Base-by-base conservation (phyloP, 495 filamentous ascomycete genomes). In the Neurospora sp. region DNA sequence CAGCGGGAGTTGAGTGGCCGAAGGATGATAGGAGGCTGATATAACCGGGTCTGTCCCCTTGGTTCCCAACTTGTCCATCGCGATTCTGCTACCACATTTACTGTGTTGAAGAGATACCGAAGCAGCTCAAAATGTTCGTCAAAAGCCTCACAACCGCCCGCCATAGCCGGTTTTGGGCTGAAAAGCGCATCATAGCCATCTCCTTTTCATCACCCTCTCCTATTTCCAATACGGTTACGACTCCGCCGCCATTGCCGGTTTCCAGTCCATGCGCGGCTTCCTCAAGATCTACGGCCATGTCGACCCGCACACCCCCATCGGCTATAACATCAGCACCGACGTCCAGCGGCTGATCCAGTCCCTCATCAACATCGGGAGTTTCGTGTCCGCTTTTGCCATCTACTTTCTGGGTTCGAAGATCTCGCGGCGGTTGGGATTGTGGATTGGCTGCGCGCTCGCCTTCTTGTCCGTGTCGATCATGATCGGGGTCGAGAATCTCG, bases 241-340 rank as follows among this genome's bases (percentile, higher is more conserved):
- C 77, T 80, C 78, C 14, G 80, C 81, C 3, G 82, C 82, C 9
- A 79, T 85, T 11, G 81, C 79, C 0, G 82, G 80, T 2, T 78
- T 84, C 44, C 84, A 86, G 71, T 79, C 77, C 35, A 85, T 86
- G 83, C 80, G 81, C 1, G 85, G 84, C 7, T 87, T 87, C 72
- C 78, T 86, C 6, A 75, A 77, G 54, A 79, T 87, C 12, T 86
- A 81, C 72, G 85, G 85, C 6, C 86, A 85, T 73, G 75, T 79
- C 20, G 81, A 84, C 71, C 80, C 79, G 37, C 73, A 74, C 38
- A 80, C 75, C 35, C 76, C 73, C 9, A 77, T 79, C 72, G 76
- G 73, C 9, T 73, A 75, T 46, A 81, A 81, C 73, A 79, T 83
- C 72, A 79, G 77, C 71, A 81, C 78, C 77, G 73, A 79, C 71